Evolutionary conservation across 2,329 filamentous ascomycete species (phyloP), one percentile per base, ranked within the genome.

Genomic region (Fusarium camptoceras): DNA sequence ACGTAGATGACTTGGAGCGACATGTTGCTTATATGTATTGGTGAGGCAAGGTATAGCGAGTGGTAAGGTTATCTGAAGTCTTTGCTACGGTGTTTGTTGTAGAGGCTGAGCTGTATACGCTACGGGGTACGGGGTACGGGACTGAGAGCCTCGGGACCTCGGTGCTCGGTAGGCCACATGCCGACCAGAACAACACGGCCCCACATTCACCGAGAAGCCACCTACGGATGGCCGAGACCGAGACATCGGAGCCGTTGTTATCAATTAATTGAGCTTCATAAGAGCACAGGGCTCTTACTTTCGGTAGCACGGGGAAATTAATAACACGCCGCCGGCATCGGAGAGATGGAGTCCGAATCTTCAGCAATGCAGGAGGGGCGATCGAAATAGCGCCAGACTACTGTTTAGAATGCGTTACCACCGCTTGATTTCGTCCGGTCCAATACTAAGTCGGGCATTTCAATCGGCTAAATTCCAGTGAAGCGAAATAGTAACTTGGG

Each of bases 1-100:
- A 94, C 83, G 77, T 94, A 94, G 68, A 94, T 93, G 71, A 86
- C 87, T 77, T 93, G 87, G 53, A 94, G 83, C 64, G 89, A 84
- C 89, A 91, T 92, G 31, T 60, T 54, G 18, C 31, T 55, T n/a
- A n/a, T 46, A 25, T 56, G n/a, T 43, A 25, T 20, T 43, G 24
- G 12, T 24, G 12, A n/a, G 25, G 18, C 6, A 25, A 9, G 27
- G 16, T 15, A 18, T 34, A 22, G 20, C 6, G 16, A 22, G 11
- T n/a, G 15, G 18, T 22, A 16, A 37, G 18, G 15, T 47, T 31
- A 14, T 18, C 39, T 37, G n/a, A 41, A 47, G 39, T n/a, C 14
- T 16, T 51, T 44, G 37, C 28, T 55, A 27, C 22, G 54, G 39
- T 48, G 39, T 47, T 37, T 41, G 31, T 48, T 37, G 42, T 25